Base-by-base conservation (phyloP, 192 early-diverging fungal genomes). In the Mortierella alpina region DNA sequence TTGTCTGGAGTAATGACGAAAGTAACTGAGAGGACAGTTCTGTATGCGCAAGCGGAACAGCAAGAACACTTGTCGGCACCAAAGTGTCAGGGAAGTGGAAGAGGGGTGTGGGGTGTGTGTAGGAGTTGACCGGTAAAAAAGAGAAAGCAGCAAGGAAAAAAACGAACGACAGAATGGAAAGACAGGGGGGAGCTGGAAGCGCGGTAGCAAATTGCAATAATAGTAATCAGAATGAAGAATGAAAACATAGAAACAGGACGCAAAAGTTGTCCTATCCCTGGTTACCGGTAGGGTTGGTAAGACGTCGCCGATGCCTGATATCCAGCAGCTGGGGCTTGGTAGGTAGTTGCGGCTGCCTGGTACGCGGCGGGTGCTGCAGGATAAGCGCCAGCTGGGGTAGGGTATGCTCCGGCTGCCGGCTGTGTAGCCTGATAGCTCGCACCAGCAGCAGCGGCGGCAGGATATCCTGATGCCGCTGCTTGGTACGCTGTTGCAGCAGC, bases 261-360 rank as follows among this genome's bases (percentile, higher is more conserved):
- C 54, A 61, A 23, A 60, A 22, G 23, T 46, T n/a, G 68, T 31
- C 49, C 47, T 12, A 66, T 59, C 66, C 72, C 72, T 52, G 18
- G 57, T 79, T 79, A 79, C 75, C 75, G 75, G 64, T 79, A 79
- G 6, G 77, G 58, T n/a, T 58, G 77, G 52, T 76, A 76, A n/a
- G 59, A 44, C 18, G 74, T 64, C 13, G 74, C 74, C 18, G 74
- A 40, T 54, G 66, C 67, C 31, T 59, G 72, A 41, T 77, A 77
- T 22, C 51, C 68, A 39, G 62, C 53, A 4, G 77, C 65, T 14
- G 77, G 54, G 2, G 74, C 49, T 48, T 52, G 77, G 48, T 76
- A 76, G 11, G 52, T 61, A 15, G 65, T n/a, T 11, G 65, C 61
- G 13, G 61, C 17, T 66, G 53, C 53, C 18, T 66, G 65, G n/a